Conservation (phyloP, 106 monocot species). For the Hemerocallis citrina region DNA sequence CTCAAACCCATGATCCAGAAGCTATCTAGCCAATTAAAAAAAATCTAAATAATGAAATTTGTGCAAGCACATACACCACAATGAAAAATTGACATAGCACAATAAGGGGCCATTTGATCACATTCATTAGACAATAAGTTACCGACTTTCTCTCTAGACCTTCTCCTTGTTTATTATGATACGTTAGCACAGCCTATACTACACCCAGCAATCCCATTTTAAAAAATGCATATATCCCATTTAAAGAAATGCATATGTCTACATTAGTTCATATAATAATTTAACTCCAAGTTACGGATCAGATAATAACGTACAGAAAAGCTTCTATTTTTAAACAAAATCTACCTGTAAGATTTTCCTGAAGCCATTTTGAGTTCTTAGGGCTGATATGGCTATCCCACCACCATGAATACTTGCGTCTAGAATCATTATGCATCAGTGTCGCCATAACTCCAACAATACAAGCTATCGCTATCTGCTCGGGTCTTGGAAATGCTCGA, state of each 20-base stretch:
- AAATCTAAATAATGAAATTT: too few species aligned
- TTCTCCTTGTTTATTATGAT: too few species aligned
- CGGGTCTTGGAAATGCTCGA: not conserved
- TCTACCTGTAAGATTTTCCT: conserved; percentile 90
- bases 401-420: conserved; percentile 90
- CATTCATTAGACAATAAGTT: too few species aligned
- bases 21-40: too few species aligned
- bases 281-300: not conserved
- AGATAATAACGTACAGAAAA: not conserved
- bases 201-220: too few species aligned
- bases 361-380: conserved; percentile 97
- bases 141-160: too few species aligned
- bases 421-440: conserved; percentile 46
- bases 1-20: too few species aligned
- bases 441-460: conserved; percentile 39
- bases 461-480: not conserved
- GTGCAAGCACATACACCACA: too few species aligned
- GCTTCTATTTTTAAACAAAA: not conserved
- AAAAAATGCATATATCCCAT: too few species aligned
- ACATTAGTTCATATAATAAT: not conserved
- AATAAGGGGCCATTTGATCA: too few species aligned
- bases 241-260: not conserved
- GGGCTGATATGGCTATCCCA: conserved; percentile 95
- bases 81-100: too few species aligned
- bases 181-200: too few species aligned